Evolutionary conservation across 2,329 filamentous ascomycete genomes (phyloP).

Genomic region (Aspergillus quadricinctus): DNA sequence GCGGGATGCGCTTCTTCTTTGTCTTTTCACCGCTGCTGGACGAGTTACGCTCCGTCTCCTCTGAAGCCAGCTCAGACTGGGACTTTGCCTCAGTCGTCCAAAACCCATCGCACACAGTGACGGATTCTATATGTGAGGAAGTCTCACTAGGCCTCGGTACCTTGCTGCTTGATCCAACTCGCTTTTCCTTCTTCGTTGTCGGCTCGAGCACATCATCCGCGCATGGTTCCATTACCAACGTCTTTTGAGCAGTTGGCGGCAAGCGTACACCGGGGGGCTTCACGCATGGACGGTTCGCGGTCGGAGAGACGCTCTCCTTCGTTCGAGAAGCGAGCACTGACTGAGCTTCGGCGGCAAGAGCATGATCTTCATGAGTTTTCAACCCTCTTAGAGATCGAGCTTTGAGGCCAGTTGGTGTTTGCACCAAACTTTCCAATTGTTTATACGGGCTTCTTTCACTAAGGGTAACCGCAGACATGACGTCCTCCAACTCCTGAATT

Average conservation of each 20-base stretch:
- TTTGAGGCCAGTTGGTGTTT: background rate
- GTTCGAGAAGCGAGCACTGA: background rate
- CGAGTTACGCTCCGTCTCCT: background rate
- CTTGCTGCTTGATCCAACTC: background rate
- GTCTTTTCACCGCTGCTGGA: constrained; percentile 2
- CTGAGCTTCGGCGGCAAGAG: background rate
- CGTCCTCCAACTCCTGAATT: constrained; percentile 16
- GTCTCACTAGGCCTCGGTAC: background rate
- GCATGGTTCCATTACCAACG: background rate
- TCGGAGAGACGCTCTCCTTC: background rate
- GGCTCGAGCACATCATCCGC: background rate
- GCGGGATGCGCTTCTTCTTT: constrained; percentile 28
- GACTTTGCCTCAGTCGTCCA: constrained; percentile 8
- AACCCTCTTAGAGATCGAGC: constrained; percentile 7
- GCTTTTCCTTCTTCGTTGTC: background rate
- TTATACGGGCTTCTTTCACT: constrained; percentile 1
- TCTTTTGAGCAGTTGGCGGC: background rate
- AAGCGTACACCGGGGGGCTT: background rate
- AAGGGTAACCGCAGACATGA: constrained; percentile 18
- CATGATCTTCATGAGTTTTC: background rate
- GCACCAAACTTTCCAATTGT: background rate
- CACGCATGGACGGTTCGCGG: background rate
- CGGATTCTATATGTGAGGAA: constrained; percentile 9
- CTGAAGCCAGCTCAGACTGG: constrained; percentile 3
- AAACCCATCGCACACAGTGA: constrained; percentile 9